Conservation (phyloP, 2,329 filamentous ascomycete genomes). For the Colletotrichum sublineola region DNA sequence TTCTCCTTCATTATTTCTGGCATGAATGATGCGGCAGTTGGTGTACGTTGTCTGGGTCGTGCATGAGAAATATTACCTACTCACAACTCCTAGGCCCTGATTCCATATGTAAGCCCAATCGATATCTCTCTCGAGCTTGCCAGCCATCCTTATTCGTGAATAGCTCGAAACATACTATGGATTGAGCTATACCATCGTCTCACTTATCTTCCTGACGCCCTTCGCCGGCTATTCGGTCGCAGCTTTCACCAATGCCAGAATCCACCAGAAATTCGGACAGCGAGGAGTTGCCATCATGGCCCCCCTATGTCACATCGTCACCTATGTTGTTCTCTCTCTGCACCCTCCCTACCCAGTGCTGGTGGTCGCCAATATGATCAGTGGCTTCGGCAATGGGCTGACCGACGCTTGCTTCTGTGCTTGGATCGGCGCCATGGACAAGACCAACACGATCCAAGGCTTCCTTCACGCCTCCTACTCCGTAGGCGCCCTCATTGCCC, state of each 20-base stretch:
- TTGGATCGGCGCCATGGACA: constrained; percentile 74
- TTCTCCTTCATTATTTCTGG: constrained; percentile 72
- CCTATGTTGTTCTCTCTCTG: constrained; percentile 70
- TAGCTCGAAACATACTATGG: constrained; percentile 73
- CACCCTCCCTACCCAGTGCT: constrained; percentile 76
- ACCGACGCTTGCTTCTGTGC: constrained; percentile 66
- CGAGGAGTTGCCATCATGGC: constrained; percentile 75
- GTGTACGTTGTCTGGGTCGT: constrained; percentile 54
- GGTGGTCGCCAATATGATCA: constrained; percentile 72
- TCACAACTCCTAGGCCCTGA: constrained; percentile 49
- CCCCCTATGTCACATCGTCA: constrained; percentile 70
- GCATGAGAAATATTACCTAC: not conserved
- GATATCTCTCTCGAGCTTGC: too few species aligned
- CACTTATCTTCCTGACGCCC: constrained; percentile 74
- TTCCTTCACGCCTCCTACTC: constrained; percentile 77
- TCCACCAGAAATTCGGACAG: constrained; percentile 73
- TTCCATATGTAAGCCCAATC: constrained; percentile 53
- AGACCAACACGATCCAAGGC: constrained; percentile 76
- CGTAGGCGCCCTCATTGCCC: constrained; percentile 72
- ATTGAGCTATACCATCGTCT: constrained; percentile 71
- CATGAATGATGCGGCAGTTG: constrained; percentile 73
- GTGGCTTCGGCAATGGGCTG: constrained; percentile 77
- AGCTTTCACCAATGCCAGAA: constrained; percentile 70
- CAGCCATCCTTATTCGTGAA: not conserved
- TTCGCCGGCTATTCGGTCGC: constrained; percentile 73